Evolutionary conservation across 2,329 filamentous ascomycete genomes (phyloP), one percentile per base, ranked within the genome.

Genomic region (Fusarium annulatum): DNA sequence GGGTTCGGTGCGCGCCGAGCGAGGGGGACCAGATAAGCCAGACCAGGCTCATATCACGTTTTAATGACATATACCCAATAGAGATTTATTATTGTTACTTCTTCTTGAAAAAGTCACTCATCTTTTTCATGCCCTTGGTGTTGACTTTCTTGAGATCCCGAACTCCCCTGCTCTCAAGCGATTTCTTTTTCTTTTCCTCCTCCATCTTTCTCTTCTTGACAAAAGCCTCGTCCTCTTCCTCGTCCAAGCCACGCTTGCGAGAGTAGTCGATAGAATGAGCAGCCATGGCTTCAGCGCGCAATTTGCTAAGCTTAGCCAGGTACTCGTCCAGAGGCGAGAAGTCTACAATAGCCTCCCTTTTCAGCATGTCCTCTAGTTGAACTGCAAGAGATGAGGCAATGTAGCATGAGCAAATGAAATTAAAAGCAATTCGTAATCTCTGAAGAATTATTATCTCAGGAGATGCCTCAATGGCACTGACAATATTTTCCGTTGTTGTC

Each of bases 41-140:
- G 36, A 53, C 33, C 49, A 42, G 26, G 46, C 60, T 41, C 39
- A 23, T 64, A 39, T 73, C 38, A 71, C 55, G 48, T 64, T 56
- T 74, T 62, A 61, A 75, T 43, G 68, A 73, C 59, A 80, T 77
- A 80, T 81, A 80, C 79, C 80, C 79, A 77, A 68, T 74, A 76
- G 49, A 74, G 43, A 51, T 70, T 65, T 19, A 33, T 62, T 69
- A 38, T 45, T 64, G 63, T 65, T 76, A 78, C 70, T 88, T 89
- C 84, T 96, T 97, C 68, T 90, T 90, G 82, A 99, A 99, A 84
- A 99, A 99, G 70, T 92, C 89, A 80, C 94, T 97, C 89, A 99
- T 89, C 86, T 98, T 99, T 88, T 93, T 96, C 96, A 99, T 99
- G 3, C 96, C 96, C 28, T 84, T 90, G 0, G 93, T 95, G 83